A percentile compares a stretch with the other conserved stretches of the same genome.
Evolutionary conservation across 805 yeast genomes (phyloP).

Genomic region (Cyberlindnera misumaiensis): DNA sequence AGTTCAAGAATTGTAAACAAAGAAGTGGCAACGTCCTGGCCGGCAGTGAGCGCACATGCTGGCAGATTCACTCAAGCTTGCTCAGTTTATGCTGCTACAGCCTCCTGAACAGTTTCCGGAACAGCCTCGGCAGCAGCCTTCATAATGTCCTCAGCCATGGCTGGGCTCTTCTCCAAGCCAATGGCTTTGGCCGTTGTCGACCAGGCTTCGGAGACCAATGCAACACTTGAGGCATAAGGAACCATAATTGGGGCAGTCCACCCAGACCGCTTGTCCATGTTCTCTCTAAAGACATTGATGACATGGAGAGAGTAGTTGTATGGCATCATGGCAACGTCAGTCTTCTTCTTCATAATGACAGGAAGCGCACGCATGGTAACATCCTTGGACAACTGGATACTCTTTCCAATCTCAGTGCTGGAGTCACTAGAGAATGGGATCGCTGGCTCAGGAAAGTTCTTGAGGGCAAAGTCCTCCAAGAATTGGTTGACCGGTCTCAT

Average conservation of each 20-base stretch:
- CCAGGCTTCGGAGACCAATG: constrained; percentile 27
- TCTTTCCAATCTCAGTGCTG: constrained; percentile 53
- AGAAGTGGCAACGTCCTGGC: too few species aligned
- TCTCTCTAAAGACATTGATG: constrained; percentile 31
- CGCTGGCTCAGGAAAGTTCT: constrained; percentile 38
- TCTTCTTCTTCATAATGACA: constrained; percentile 23
- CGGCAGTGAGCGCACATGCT: too few species aligned
- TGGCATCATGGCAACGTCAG: constrained; percentile 28
- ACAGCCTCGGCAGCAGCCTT: background rate
- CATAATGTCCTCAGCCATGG: background rate
- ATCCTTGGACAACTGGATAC: constrained; percentile 35
- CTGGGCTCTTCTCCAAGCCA: background rate
- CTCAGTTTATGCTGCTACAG: too few species aligned
- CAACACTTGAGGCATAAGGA: constrained; percentile 25
- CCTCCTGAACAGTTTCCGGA: too few species aligned
- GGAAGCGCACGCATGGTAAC: constrained; percentile 34
- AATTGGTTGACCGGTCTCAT: constrained; percentile 54
- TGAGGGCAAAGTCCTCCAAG: constrained; percentile 38
- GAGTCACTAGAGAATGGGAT: constrained; percentile 35
- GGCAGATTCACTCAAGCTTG: too few species aligned
- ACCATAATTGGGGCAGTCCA: constrained; percentile 26
- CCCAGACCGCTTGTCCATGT: constrained; percentile 32
- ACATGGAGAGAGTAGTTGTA: constrained; percentile 29
- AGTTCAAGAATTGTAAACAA: too few species aligned
- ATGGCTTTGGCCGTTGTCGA: constrained; percentile 1